Base-by-base conservation (phyloP, 2,329 filamentous ascomycete genomes). In the Alternaria metachromatica region DNA sequence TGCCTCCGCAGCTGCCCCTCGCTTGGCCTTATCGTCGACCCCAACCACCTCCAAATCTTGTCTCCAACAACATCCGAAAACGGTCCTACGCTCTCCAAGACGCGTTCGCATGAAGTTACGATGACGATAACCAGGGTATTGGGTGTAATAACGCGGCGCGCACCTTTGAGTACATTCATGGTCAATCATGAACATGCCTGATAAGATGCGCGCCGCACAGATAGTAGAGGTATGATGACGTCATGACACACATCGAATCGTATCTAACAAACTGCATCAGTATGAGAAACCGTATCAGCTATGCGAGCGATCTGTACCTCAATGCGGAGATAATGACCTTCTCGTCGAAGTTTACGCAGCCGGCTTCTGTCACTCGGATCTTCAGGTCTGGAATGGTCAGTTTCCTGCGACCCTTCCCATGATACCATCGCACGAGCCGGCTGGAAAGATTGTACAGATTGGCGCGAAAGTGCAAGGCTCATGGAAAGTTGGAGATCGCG, bases 391-490 rank as follows among this genome's bases (percentile, higher is more conserved):
- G 55, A 63, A 70, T n/a, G 73, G 70, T 2, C 67, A 72, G 21
- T 76, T 72, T 23, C 58, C 63, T 7, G 60, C 70, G 1, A 23
- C 59, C 2, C 69, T 77, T 11, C 76, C 77, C 5, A 71, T 79
- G 44, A 73, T 77, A 18, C 74, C 74, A 6, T 80, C 76, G 12
- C 77, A 79, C 58, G 77, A 80, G 49, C 76, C 76, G 6, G 74
- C 74, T 18, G 77, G 76, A 11, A 74, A 64, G 10, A 73, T 79
- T 12, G 72, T 74, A 8, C 65, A 69, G 28, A 57, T 72, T 15
- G 76, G 77, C 13, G 30, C 69, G 5, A 51, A 74, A 25, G 77
- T 72, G 2, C 49, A 74, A 20, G 71, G 66, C 12, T 55, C 50
- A n/a, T 78, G 76, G 70, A 69, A 70, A 11, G 58, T 75, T 12